Percentiles rank a stretch among this genome's conserved stretches.
These are phyloP conservation scores for Macrophomina phaseolina DNA, from an alignment of 2,329 filamentous ascomycete species.

Conservation along the genomic window DNA sequence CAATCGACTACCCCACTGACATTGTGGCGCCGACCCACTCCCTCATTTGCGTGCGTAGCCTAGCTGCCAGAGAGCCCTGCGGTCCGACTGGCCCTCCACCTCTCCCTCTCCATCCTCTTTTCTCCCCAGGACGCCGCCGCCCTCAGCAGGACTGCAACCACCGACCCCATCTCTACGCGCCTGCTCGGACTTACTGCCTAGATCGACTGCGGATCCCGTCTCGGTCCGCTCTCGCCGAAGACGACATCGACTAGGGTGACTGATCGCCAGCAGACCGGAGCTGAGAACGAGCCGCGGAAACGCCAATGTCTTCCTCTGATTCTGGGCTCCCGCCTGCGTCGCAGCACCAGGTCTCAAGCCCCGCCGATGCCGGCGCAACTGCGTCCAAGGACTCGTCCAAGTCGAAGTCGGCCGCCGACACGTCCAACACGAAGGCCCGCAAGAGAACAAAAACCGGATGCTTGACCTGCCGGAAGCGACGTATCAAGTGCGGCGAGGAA, in stretches of 20 bases:
- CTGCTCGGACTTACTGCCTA: constrained; percentile 13
- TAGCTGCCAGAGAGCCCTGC: constrained; percentile 2
- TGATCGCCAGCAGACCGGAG: constrained; percentile 9
- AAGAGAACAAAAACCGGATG: constrained; percentile 88
- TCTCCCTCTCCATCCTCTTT: not conserved
- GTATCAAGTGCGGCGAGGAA: constrained; percentile 97
- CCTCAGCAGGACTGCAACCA: not conserved
- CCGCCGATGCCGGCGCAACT: not conserved
- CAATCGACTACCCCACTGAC: constrained; percentile 23
- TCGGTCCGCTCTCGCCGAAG: constrained; percentile 26
- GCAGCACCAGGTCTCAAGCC: not conserved
- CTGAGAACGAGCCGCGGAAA: not conserved
- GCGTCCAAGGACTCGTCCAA: constrained; percentile 12
- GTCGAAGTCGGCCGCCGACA: constrained; percentile 21
- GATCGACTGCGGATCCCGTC: constrained; percentile 26
- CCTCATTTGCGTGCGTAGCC: constrained; percentile 21
- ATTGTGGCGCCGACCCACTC: constrained; percentile 23
- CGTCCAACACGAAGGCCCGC: constrained; percentile 24
- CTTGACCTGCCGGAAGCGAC: constrained; percentile 88
- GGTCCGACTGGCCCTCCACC: constrained; percentile 11
- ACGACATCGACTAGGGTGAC: constrained; percentile 12
- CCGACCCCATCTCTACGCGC: not conserved
- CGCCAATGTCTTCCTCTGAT: constrained; percentile 18
- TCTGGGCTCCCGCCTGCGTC: constrained; percentile 8
- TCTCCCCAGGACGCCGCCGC: not conserved